These are phyloP conservation scores for Lantana camara DNA, from an alignment of 257 asterid species.

Conservation along the genomic window DNA sequence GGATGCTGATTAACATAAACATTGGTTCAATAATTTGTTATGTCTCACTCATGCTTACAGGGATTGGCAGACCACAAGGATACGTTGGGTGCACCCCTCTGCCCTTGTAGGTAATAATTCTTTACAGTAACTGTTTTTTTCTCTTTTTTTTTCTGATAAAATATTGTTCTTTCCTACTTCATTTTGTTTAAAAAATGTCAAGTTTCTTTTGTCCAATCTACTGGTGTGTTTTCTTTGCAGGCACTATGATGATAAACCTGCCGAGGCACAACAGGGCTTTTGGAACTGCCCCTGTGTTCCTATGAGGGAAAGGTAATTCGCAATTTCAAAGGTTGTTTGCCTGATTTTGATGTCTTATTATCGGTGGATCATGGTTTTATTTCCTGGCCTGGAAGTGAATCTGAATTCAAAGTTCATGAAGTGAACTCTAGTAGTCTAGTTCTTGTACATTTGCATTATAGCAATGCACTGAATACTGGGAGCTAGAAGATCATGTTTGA, in stretches of 20 bases:
- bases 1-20: conserved; percentile 1
- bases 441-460: neutral
- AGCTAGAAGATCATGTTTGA: neutral
- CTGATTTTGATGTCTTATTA: conserved; percentile 37
- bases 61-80: conserved; percentile 92
- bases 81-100: conserved; percentile 80
- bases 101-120: conserved; percentile 77
- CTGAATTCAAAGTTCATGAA: neutral
- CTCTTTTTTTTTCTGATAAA: too few relatives aligned
- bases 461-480: too few relatives aligned
- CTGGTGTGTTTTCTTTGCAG: conserved; percentile 42
- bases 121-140: neutral
- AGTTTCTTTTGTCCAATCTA: conserved; percentile 36
- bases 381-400: neutral
- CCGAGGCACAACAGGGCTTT: conserved; percentile 94
- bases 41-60: conserved; percentile 37
- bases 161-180: neutral
- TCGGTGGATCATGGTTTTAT: neutral
- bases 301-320: conserved; percentile 59
- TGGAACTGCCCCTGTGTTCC: conserved; percentile 97
- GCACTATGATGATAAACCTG: conserved; percentile 90
- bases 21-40: neutral
- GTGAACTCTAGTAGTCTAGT: neutral
- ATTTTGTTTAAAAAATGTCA: neutral
- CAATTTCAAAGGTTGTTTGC: conserved; percentile 25